These are phyloP conservation scores for Coccomyxa subellipsoidea DNA, from an alignment of 163 green algal species.

Conservation along the genomic window DNA sequence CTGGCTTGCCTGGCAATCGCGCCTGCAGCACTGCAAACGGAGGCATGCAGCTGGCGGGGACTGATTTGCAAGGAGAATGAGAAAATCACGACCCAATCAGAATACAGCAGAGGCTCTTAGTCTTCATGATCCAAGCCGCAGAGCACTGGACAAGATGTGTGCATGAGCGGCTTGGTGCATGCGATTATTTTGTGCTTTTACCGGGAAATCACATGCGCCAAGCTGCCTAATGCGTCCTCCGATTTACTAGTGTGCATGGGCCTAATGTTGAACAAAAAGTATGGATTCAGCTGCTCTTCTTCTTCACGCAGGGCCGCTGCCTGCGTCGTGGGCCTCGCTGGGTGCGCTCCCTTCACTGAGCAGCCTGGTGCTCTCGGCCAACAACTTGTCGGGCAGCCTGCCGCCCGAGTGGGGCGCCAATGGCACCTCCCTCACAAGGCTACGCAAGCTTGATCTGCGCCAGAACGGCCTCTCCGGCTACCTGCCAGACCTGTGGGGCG, in stretches of 20 bases:
- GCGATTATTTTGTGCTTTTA: neutral
- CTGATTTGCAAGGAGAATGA: neutral
- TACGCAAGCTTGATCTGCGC: conserved; percentile 20
- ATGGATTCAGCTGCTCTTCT: conserved; percentile 16
- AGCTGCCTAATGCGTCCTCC: too few species aligned
- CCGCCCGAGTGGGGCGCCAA: conserved; percentile 22
- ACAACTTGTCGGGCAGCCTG: conserved; percentile 28
- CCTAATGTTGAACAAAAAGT: too few species aligned
- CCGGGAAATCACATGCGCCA: neutral
- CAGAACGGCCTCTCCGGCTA: conserved; percentile 32
- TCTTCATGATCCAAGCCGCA: conserved; percentile 1
- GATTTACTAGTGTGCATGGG: too few species aligned
- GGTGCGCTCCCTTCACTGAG: conserved; percentile 19
- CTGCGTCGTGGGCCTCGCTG: conserved; percentile 14
- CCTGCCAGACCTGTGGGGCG: conserved; percentile 39
- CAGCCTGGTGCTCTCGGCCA: conserved; percentile 16
- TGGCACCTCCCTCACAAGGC: neutral
- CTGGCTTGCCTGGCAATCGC: neutral
- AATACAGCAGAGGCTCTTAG: too few species aligned
- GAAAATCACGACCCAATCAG: too few species aligned
- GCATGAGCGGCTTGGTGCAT: conserved; percentile 8
- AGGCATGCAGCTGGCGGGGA: neutral
- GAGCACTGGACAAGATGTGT: neutral
- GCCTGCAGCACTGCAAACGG: neutral
- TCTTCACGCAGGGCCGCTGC: conserved; percentile 18